Percentiles rank a stretch among this genome's conserved stretches.
Evolutionary conservation across 306 rosid species (phyloP).

Genomic region (Lagenaria siceraria): DNA sequence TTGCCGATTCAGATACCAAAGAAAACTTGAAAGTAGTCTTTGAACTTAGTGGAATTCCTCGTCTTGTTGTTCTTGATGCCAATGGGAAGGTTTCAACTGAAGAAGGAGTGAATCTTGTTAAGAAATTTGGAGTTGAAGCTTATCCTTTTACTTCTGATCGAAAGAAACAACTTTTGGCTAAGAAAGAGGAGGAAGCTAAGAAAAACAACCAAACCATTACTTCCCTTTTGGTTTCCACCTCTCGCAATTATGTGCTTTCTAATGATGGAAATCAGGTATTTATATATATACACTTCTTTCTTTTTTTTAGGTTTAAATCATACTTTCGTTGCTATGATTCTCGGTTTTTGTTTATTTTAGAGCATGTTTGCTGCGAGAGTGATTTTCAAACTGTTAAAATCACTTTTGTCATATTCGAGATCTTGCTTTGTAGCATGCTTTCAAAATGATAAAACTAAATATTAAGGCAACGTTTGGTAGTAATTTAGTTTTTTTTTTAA

Average conservation of each 20-base stretch:
- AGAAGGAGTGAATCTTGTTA: not conserved
- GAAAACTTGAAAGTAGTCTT: constrained; percentile 27
- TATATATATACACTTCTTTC: not conserved
- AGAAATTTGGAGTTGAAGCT: not conserved
- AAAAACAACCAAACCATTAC: not conserved
- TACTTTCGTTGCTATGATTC: too few species aligned
- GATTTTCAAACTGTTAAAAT: too few species aligned
- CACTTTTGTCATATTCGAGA: too few species aligned
- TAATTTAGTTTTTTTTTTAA: too few species aligned
- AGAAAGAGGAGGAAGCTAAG: not conserved
- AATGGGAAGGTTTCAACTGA: not conserved
- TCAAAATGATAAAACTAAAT: too few species aligned
- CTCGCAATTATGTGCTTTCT: not conserved
- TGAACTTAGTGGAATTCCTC: constrained; percentile 38
- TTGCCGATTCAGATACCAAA: constrained; percentile 40
- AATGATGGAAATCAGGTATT: not conserved
- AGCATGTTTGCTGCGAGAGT: too few species aligned
- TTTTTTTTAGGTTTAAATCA: too few species aligned
- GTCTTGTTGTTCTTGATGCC: not conserved
- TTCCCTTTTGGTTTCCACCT: not conserved
- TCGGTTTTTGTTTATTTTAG: too few species aligned
- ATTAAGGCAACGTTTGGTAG: too few species aligned
- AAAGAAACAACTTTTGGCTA: not conserved
- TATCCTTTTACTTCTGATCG: constrained; percentile 37
- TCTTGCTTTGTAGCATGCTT: too few species aligned